Evolutionary conservation across 1,284 basidiomycete genomes (phyloP).

Genomic region (Bjerkandera adusta): DNA sequence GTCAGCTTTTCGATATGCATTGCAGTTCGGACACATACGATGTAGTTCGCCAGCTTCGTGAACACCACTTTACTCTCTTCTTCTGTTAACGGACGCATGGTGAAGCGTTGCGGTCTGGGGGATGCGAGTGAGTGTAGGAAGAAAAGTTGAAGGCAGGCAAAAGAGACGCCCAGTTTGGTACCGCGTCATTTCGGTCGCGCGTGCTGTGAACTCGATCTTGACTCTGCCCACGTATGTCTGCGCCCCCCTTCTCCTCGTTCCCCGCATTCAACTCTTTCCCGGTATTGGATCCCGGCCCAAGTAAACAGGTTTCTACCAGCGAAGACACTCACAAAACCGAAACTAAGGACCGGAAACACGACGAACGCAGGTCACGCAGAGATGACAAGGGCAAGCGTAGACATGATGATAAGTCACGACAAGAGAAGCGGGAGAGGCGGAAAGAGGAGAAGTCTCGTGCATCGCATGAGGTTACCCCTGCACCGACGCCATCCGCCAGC

Average conservation of each 20-base stretch:
- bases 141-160: neutral
- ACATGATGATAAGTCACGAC: conserved; percentile 20
- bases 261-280: conserved; percentile 68
- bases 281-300: conserved; percentile 43
- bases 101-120: neutral
- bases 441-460: conserved; percentile 18
- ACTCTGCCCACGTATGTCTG: too few species aligned
- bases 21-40: conserved; percentile 46
- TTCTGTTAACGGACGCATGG: conserved; percentile 84
- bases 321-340: conserved; percentile 18
- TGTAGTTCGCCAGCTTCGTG: conserved; percentile 89
- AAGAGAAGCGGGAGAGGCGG: conserved; percentile 24
- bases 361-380: conserved; percentile 18
- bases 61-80: conserved; percentile 88
- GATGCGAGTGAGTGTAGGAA: neutral
- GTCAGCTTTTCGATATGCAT: neutral
- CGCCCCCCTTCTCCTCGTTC: conserved; percentile 55
- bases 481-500: conserved; percentile 3
- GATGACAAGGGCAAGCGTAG: conserved; percentile 24
- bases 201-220: neutral
- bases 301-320: conserved; percentile 18
- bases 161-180: neutral
- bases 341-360: conserved; percentile 27
- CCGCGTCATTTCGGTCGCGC: too few species aligned
- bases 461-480: too few species aligned